These are phyloP conservation scores for Bacidia gigantensis DNA, from an alignment of 495 filamentous ascomycete genomes.

Conservation along the genomic window DNA sequence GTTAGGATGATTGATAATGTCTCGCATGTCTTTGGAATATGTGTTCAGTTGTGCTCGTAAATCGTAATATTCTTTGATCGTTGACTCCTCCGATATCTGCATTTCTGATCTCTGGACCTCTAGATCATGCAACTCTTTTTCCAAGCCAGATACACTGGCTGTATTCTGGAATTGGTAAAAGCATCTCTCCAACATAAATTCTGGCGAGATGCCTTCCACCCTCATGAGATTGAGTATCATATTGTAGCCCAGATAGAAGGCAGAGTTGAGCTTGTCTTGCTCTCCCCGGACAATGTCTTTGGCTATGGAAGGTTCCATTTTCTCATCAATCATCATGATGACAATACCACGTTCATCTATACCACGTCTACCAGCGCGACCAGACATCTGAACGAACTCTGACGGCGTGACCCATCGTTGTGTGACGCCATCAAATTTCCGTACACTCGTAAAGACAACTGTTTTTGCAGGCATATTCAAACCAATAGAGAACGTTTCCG, in stretches of 20 bases:
- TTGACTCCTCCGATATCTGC: conserved; percentile 69
- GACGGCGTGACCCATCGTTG: conserved; percentile 81
- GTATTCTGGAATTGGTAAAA: conserved; percentile 98
- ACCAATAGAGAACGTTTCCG: conserved; percentile 96
- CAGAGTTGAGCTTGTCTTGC: conserved; percentile 92
- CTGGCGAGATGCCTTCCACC: conserved; percentile 90
- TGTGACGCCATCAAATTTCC: conserved; percentile 81
- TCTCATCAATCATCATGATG: conserved; percentile 97
- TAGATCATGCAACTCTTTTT: conserved; percentile 61
- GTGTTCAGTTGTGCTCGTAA: conserved; percentile 67
- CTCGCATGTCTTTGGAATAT: conserved; percentile 72
- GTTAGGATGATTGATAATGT: conserved; percentile 79
- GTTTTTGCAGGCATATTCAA: conserved; percentile 99
- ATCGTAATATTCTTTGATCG: conserved; percentile 83
- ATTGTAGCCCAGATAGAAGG: conserved; percentile 97
- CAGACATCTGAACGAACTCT: conserved; percentile 98
- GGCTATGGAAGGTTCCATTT: conserved; percentile 87
- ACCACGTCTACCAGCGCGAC: conserved; percentile 87
- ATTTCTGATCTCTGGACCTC: conserved; percentile 58
- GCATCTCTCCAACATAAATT: conserved; percentile 91
- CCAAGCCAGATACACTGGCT: conserved; percentile 64
- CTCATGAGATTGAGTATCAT: conserved; percentile 95
- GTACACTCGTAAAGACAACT: conserved; percentile 91
- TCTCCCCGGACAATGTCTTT: conserved; percentile 91
- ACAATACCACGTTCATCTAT: conserved; percentile 97